Evolutionary conservation across 768 basidiomycete species (phyloP).

Genomic region (Lentinula raphanica): DNA sequence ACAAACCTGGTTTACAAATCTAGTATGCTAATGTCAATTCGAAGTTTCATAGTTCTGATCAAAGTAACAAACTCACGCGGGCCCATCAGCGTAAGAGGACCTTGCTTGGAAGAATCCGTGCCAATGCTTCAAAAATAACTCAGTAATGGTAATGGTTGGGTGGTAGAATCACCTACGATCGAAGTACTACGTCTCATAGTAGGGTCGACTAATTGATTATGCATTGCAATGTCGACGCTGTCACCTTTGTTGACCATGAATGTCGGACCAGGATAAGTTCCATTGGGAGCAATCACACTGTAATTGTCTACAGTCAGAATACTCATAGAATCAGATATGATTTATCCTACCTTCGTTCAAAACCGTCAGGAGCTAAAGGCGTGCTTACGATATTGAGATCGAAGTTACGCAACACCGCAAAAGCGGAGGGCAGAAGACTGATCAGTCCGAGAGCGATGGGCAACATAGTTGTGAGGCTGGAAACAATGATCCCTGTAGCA

Average conservation of each 20-base stretch:
- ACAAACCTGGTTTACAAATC: background rate
- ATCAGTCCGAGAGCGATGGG: constrained; percentile 1
- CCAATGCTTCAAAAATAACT: constrained; percentile 12
- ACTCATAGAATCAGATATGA: constrained; percentile 18
- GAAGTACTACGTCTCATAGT: constrained; percentile 21
- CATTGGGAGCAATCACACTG: constrained; percentile 17
- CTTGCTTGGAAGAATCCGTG: constrained; percentile 20
- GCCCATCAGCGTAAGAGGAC: constrained; percentile 23
- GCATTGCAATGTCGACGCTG: constrained; percentile 18
- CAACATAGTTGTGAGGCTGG: background rate
- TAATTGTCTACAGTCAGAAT: background rate
- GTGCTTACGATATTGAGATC: constrained; percentile 26
- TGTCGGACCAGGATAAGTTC: constrained; percentile 18
- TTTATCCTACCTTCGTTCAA: constrained; percentile 30
- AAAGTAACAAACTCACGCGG: constrained; percentile 6
- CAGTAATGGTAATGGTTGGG: background rate
- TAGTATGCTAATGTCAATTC: background rate
- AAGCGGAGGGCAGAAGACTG: background rate
- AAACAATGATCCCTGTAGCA: background rate
- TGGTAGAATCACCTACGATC: constrained; percentile 13
- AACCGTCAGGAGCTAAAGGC: constrained; percentile 33
- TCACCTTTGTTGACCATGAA: constrained; percentile 18
- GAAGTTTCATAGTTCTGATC: background rate
- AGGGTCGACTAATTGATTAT: constrained; percentile 17
- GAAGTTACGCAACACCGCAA: background rate